Conservation (phyloP, 371 early-diverging fungal species). For the Fennellomyces sp. region DNA sequence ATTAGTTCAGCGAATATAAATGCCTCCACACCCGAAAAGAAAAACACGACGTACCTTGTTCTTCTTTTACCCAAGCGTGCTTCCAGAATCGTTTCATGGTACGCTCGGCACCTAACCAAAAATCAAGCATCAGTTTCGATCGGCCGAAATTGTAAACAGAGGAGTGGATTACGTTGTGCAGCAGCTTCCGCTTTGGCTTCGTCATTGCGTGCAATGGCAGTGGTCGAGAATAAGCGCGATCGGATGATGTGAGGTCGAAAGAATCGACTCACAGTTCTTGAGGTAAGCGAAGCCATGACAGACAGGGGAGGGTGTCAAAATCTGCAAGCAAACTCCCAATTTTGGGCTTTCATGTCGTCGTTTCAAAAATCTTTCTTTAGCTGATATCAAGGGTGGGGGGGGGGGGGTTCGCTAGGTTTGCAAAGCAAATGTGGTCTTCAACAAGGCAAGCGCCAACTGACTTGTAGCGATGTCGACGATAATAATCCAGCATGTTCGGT, state of each 20-base stretch:
- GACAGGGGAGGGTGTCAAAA: too few relatives aligned
- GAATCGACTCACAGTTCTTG: not conserved
- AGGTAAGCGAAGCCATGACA: too few relatives aligned
- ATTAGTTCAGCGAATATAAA: too few relatives aligned
- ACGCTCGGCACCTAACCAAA: constrained; percentile 52
- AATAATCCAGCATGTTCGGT: too few relatives aligned
- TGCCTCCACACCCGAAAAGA: not conserved
- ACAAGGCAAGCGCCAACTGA: too few relatives aligned
- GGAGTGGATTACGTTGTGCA: constrained; percentile 16
- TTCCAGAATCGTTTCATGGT: constrained; percentile 82
- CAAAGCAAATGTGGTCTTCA: too few relatives aligned
- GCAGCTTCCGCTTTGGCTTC: constrained; percentile 25
- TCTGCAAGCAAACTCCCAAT: too few relatives aligned
- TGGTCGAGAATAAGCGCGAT: constrained; percentile 6
- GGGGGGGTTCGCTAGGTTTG: too few relatives aligned
- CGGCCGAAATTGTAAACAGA: not conserved
- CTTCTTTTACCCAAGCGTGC: constrained; percentile 61
- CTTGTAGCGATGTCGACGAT: too few relatives aligned
- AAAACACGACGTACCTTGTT: constrained; percentile 42
- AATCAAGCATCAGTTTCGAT: not conserved
- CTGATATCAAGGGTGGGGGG: too few relatives aligned
- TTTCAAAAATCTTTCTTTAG: too few relatives aligned
- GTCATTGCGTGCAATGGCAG: not conserved
- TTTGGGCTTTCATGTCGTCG: too few relatives aligned
- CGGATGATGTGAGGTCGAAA: not conserved